A percentile compares a stretch with the other conserved stretches of the same genome.
Evolutionary conservation across 306 rosid genomes (phyloP).

Genomic region (Sphenostylis stenocarpa): DNA sequence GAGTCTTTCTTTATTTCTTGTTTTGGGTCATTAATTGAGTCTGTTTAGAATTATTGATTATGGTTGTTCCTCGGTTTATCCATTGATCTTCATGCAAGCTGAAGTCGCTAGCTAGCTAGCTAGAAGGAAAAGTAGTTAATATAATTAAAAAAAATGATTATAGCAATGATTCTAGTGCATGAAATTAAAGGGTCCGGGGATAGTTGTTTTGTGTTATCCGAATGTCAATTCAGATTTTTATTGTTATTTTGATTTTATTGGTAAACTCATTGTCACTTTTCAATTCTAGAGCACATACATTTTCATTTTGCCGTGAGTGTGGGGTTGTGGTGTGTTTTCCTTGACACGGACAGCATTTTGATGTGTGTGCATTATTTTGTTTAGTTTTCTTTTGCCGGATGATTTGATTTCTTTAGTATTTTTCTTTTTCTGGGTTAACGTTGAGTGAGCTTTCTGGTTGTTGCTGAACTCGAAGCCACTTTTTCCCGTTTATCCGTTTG

Average conservation of each 20-base stretch:
- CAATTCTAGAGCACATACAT: conserved; percentile 22
- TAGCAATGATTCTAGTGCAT: conserved; percentile 32
- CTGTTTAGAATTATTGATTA: conserved; percentile 25
- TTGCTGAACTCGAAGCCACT: conserved; percentile 76
- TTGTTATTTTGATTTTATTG: conserved; percentile 35
- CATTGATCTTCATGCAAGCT: conserved; percentile 39
- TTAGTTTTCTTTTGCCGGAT: conserved; percentile 32
- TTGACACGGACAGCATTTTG: conserved; percentile 36
- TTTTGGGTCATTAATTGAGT: conserved; percentile 2
- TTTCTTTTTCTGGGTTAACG: conserved; percentile 46
- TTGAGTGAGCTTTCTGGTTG: conserved; percentile 57
- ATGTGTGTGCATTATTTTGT: conserved; percentile 37
- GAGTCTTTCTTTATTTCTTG: neutral
- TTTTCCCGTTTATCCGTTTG: conserved; percentile 72
- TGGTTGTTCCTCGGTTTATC: conserved; percentile 27
- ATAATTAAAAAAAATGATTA: conserved; percentile 15
- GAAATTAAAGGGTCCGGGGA: conserved; percentile 35
- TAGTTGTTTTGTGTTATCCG: conserved; percentile 38
- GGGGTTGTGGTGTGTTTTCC: conserved; percentile 26
- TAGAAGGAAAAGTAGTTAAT: conserved; percentile 33
- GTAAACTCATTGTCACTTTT: conserved; percentile 18
- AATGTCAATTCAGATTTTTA: conserved; percentile 52
- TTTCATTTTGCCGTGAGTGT: conserved; percentile 11
- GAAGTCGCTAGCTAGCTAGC: conserved; percentile 25
- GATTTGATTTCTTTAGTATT: conserved; percentile 40